phyloP scores from a whole-genome alignment of 106 monocot species.

The Ottelia alismoides region DNA sequence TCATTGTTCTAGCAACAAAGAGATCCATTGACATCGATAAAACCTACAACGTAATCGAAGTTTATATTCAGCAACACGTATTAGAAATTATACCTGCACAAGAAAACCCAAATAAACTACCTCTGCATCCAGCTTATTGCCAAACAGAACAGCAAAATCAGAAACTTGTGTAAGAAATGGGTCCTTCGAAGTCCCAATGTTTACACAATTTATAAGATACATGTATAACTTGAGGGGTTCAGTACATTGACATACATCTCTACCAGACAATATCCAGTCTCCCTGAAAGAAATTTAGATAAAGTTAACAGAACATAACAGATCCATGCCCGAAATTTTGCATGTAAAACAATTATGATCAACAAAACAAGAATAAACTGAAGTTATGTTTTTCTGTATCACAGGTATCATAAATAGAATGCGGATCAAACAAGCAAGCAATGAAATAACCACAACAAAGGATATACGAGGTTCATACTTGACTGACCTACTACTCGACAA shows the following conservation, averaged over 20 bases:
- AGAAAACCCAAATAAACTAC: slow-evolving; percentile 29
- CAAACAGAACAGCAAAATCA: slow-evolving; percentile 84
- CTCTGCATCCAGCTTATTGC: slow-evolving; percentile 94
- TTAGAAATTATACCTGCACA: too few relatives aligned
- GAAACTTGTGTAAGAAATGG: slow-evolving; percentile 74
- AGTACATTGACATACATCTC: slow-evolving; percentile 22
- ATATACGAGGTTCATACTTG: too few relatives aligned
- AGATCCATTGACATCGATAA: slow-evolving; percentile 97
- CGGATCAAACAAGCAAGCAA: background rate
- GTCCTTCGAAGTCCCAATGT: slow-evolving; percentile 72
- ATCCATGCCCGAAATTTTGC: too few relatives aligned
- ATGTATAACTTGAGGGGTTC: slow-evolving; percentile 41
- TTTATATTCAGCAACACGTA: too few relatives aligned
- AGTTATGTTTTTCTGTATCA: background rate
- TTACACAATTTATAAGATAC: slow-evolving; percentile 66
- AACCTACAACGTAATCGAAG: too few relatives aligned
- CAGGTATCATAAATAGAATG: background rate
- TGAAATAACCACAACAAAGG: too few relatives aligned
- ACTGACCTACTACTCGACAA: too few relatives aligned
- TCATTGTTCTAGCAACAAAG: slow-evolving; percentile 95
- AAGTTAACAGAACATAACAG: too few relatives aligned
- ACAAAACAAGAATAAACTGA: background rate
- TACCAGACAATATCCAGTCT: slow-evolving; percentile 81
- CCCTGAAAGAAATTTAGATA: slow-evolving; percentile 35
- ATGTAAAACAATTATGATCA: background rate